A percentile compares a stretch with the other conserved stretches of the same genome.
These are phyloP conservation scores for Williopsis jadinii DNA, from an alignment of 1,139 yeast genomes.

Conservation along the genomic window DNA sequence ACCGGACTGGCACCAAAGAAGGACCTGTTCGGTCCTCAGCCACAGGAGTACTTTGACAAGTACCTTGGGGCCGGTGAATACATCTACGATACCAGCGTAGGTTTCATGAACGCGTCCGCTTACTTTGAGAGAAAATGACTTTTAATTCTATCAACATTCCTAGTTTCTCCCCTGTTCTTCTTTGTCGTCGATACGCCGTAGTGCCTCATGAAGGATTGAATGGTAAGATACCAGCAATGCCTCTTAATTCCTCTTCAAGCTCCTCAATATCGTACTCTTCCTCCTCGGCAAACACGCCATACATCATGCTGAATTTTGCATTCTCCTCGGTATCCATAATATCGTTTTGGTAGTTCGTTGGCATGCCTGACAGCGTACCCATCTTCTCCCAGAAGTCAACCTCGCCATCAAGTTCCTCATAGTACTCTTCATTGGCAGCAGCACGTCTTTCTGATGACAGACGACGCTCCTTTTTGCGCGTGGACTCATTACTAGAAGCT, in stretches of 20 bases:
- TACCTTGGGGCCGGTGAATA: slow-evolving; percentile 85
- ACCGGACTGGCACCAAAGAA: slow-evolving; percentile 65
- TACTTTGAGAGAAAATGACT: slow-evolving; percentile 58
- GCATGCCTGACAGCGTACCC: slow-evolving; percentile 36
- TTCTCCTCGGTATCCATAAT: background rate
- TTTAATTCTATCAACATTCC: background rate
- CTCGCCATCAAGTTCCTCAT: slow-evolving; percentile 39
- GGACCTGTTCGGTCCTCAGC: slow-evolving; percentile 37
- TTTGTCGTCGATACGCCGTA: too few species aligned
- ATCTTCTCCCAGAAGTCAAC: slow-evolving; percentile 67
- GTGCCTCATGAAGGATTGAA: slow-evolving; percentile 21
- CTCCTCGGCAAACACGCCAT: slow-evolving; percentile 8
- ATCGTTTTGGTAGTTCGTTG: background rate
- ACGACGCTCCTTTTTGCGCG: slow-evolving; percentile 6
- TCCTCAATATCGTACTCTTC: slow-evolving; percentile 14
- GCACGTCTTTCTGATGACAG: slow-evolving; percentile 4
- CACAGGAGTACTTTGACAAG: slow-evolving; percentile 51
- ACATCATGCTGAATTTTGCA: slow-evolving; percentile 3
- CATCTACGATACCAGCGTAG: slow-evolving; percentile 66
- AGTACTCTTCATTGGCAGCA: slow-evolving; percentile 8
- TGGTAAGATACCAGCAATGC: slow-evolving; percentile 20
- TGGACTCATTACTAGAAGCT: slow-evolving; percentile 9
- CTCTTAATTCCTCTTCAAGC: slow-evolving; percentile 18
- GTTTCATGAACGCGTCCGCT: slow-evolving; percentile 62
- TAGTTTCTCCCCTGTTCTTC: too few species aligned